Evolutionary conservation across 768 basidiomycete species (phyloP).

Genomic region (Suillus bovinus): DNA sequence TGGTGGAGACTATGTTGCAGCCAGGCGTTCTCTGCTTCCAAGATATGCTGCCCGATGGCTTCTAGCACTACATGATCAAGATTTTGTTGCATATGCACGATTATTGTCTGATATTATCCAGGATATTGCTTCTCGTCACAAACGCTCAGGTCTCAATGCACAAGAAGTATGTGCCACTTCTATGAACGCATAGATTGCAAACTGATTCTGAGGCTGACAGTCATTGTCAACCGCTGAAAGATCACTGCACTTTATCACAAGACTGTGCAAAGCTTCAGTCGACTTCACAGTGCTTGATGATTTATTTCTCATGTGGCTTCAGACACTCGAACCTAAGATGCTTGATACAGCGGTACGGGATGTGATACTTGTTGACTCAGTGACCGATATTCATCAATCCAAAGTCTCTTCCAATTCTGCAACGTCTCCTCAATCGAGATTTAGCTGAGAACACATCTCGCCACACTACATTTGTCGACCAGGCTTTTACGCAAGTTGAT

Average conservation of each 20-base stretch:
- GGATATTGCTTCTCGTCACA: slow-evolving; percentile 38
- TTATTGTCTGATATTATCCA: slow-evolving; percentile 54
- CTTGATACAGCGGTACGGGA: slow-evolving; percentile 41
- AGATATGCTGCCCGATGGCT: slow-evolving; percentile 71
- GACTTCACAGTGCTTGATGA: slow-evolving; percentile 59
- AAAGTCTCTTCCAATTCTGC: slow-evolving; percentile 55
- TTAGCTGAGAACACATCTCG: slow-evolving; percentile 40
- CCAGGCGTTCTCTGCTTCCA: slow-evolving; percentile 51
- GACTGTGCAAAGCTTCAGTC: slow-evolving; percentile 52
- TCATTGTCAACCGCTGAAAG: slow-evolving; percentile 34
- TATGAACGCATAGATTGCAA: neutral
- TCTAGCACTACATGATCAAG: slow-evolving; percentile 63
- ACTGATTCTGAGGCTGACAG: neutral
- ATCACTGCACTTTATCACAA: slow-evolving; percentile 52
- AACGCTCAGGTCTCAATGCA: neutral
- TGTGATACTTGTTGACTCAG: neutral
- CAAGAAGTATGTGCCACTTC: slow-evolving; percentile 2
- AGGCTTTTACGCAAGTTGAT: slow-evolving; percentile 31
- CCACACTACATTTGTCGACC: slow-evolving; percentile 37
- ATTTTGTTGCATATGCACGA: slow-evolving; percentile 50
- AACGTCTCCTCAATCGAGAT: slow-evolving; percentile 58
- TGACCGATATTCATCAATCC: slow-evolving; percentile 3
- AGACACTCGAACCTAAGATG: slow-evolving; percentile 38
- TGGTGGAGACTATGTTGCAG: slow-evolving; percentile 70
- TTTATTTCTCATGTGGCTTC: slow-evolving; percentile 61